Base-by-base conservation (phyloP, 2,329 filamentous ascomycete species). In the Arthroderma sp. region DNA sequence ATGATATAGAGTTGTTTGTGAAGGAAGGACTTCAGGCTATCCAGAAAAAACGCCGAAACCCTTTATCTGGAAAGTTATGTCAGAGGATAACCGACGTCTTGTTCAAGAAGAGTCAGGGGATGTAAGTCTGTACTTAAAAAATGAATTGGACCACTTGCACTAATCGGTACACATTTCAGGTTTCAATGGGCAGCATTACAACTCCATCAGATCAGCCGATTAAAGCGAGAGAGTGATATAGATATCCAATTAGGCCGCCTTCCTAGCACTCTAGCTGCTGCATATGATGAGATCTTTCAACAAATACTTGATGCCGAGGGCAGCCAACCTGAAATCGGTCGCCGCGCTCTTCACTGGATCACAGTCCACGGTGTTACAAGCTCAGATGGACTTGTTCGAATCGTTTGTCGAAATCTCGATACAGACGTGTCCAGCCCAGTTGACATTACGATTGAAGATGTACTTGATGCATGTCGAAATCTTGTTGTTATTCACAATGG, bases 131-230 rank as follows among this genome's bases (percentile, higher is more conserved):
- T 3, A 22, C 15, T 3, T 22, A 22, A 22, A 3, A 22, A 22
- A 22, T 22, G 15, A 22, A 22, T 22, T 22, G 15, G 3, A 22
- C 15, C 15, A 22, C 15, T 22, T 22, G 15, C 15, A 22, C 15
- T 22, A 22, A 22, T 37, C 15, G 15, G 15, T 22, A 22, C 15
- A 22, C 15, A 22, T 22, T 22, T 22, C 15, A 61, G 60, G 60
- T 62, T 62, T 43, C 58, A 59, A 46, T 61, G 60, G 59, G 58
- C 54, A 8, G 50, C 40, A 30, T 43, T 62, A 3, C 60, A 62
- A 47, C 54, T 61, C 39, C 43, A 50, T 7, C 49, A 61, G 42
- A 45, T 61, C 4, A 47, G 58, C 2, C 38, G 52, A 4, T 47
- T 55, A 5, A 3, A 48, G n/a, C 42, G 41, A 6, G 45, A 51